A percentile compares a stretch with the other conserved stretches of the same genome.
Evolutionary conservation across 2,329 filamentous ascomycete species (phyloP).

Genomic region (Amauroascus niger): DNA sequence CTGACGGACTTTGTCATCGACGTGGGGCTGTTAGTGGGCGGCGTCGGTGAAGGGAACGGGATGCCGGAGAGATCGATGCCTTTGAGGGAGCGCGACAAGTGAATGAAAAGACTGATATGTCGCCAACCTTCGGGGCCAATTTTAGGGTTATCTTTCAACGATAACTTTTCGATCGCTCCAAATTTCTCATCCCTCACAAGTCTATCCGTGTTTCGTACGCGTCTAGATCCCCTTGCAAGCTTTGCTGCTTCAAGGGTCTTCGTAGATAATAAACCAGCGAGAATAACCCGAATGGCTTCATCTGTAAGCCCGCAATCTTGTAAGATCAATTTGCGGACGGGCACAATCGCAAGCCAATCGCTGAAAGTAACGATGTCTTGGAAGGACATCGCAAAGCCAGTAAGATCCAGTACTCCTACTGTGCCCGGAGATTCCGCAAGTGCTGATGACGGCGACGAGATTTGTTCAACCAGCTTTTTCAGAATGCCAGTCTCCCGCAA

Average conservation of each 20-base stretch:
- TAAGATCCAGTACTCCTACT: slow-evolving; percentile 72
- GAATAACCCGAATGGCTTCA: slow-evolving; percentile 73
- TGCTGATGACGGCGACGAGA: slow-evolving; percentile 60
- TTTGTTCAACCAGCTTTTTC: slow-evolving; percentile 83
- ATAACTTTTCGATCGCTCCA: slow-evolving; percentile 75
- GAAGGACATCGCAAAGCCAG: slow-evolving; percentile 71
- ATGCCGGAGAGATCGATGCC: slow-evolving; percentile 79
- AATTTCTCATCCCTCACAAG: slow-evolving; percentile 34
- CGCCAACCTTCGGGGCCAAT: slow-evolving; percentile 84
- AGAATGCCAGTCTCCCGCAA: slow-evolving; percentile 84
- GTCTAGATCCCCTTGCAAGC: slow-evolving; percentile 32
- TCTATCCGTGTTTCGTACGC: slow-evolving; percentile 19
- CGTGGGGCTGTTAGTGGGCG: slow-evolving; percentile 12
- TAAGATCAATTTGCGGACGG: slow-evolving; percentile 73
- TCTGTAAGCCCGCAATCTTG: slow-evolving; percentile 83
- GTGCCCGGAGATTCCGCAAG: slow-evolving; percentile 58
- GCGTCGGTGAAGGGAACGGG: slow-evolving; percentile 52
- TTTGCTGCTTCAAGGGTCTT: slow-evolving; percentile 54
- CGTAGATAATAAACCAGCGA: slow-evolving; percentile 75
- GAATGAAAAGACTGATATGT: slow-evolving; percentile 77
- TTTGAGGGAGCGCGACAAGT: slow-evolving; percentile 79
- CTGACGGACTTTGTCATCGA: slow-evolving; percentile 21
- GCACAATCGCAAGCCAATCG: slow-evolving; percentile 89
- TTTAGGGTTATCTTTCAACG: slow-evolving; percentile 79
- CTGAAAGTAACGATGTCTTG: slow-evolving; percentile 78